Evolutionary conservation across 495 filamentous ascomycete species (phyloP), one percentile per base, ranked within the genome.

Genomic region (Trichocladium uniseriatum): DNA sequence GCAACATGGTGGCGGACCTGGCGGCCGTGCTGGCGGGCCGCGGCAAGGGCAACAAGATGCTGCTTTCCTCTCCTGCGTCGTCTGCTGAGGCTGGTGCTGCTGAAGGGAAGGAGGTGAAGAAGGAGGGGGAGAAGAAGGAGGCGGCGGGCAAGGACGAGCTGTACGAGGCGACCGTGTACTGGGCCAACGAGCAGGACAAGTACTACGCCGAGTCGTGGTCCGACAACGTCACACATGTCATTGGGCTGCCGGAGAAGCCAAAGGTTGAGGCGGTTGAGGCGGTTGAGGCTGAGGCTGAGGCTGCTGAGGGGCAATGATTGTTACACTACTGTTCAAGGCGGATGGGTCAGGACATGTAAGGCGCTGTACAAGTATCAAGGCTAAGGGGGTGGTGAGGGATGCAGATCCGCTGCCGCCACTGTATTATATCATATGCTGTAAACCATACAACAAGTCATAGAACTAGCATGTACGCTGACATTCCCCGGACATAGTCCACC

Each of bases 1-100:
- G 85, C n/a, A 94, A 90, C 61, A 76, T 73, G 10, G 73, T 95
- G 16, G 92, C 92, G 22, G 92, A 98, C 65, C 68, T 97, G 20
- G 87, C 92, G 1, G 81, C 80, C 20, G 84, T 94, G 9, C 69
- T 97, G 40, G 63, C 56, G 5, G 80, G 79, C 7, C 34, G 51
- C 0, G 75, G 69, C 36, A 64, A 68, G 57, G 68, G 68, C 20
- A 72, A 73, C 50, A 67, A 63, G 53, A 72, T 79, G 44, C 62
- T 62, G 38, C 59, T 66, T n/a, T n/a, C n/a, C n/a, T n/a, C n/a
- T n/a, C n/a, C n/a, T n/a, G n/a, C n/a, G n/a, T n/a, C n/a, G n/a
- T n/a, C n/a, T 22, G 62, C 66, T 22, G 54, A 60, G 22, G 58
- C 69, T 22, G 62, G 65, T 22, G 54, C 59, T 22, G 58, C 69